Conservation (phyloP, 2,329 filamentous ascomycete species). For the Pseudogymnoascus sp. region DNA sequence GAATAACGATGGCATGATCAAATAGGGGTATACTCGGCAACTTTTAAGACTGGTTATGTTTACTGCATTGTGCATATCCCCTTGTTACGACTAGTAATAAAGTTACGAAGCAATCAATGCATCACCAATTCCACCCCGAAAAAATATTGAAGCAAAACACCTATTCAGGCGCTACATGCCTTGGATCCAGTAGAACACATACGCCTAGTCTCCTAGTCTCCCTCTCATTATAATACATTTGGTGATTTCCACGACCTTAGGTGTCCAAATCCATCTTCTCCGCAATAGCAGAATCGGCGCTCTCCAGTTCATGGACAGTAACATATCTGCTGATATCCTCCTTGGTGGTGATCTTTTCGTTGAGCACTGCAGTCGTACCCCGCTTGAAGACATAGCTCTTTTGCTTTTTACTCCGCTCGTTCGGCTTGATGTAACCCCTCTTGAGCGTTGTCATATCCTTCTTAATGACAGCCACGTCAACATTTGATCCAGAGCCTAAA, state of each 20-base stretch:
- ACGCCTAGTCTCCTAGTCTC: slow-evolving; percentile 6
- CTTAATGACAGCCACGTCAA: slow-evolving; percentile 94
- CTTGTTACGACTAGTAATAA: neutral
- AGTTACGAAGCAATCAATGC: neutral
- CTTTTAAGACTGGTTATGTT: neutral
- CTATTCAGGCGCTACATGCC: slow-evolving; percentile 2
- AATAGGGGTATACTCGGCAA: neutral
- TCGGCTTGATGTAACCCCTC: slow-evolving; percentile 89
- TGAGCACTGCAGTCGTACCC: slow-evolving; percentile 92
- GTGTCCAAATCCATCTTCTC: slow-evolving; percentile 65
- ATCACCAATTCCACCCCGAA: slow-evolving; percentile 4
- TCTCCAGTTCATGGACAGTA: slow-evolving; percentile 73
- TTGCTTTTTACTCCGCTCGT: slow-evolving; percentile 84
- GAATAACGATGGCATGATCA: slow-evolving; percentile 1
- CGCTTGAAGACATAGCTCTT: slow-evolving; percentile 85
- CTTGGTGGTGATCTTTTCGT: slow-evolving; percentile 93
- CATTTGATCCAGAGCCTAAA: slow-evolving; percentile 91
- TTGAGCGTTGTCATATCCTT: slow-evolving; percentile 89
- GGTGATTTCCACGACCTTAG: slow-evolving; percentile 29
- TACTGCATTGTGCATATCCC: neutral
- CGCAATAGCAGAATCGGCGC: slow-evolving; percentile 47
- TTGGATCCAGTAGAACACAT: slow-evolving; percentile 8
- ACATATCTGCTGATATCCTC: slow-evolving; percentile 93
- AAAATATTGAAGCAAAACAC: neutral
- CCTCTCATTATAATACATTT: slow-evolving; percentile 8